Evolutionary conservation across 225 moss, liverwort and hornwort genomes (phyloP), one percentile per base, ranked within the genome.

Genomic region (Physcomitrellopsis africana): DNA sequence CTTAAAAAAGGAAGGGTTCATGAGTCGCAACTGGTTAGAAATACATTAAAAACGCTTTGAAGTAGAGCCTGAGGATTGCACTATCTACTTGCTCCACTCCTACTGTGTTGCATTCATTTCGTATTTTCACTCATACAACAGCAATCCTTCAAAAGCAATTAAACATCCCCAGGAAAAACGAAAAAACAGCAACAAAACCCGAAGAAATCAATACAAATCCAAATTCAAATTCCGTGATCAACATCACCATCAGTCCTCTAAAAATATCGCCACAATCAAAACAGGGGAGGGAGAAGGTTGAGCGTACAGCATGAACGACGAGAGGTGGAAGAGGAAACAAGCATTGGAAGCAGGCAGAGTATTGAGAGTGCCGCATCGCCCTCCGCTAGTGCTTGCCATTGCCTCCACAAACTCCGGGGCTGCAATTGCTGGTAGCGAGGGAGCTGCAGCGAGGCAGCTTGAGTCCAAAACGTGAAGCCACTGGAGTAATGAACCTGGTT

Each of bases 311-410:
- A 81, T 48, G 72, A 77, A 87, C 19, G 70, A 79, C 56, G 74
- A 15, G 32, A 81, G 84, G 32, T 84, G 81, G 57, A 87, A 81
- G 12, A 74, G 13, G 63, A 87, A 87, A 61, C 75, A 74, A 29
- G 69, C 29, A 59, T 81, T 76, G 47, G 76, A 77, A 12, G 79
- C 59, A 9, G 70, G 65, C 42, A 32, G 10, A 3, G 9, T n/a
- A 43, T 57, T 41, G 10, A 15, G 17, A n/a, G n/a, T n/a, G 67
- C 22, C 67, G 3, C 5, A 20, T 15, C 42, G 73, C 29, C 73
- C 76, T 9, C 65, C 62, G 62, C 79, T 68, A 43, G 41, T 52
- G 51, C 22, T 82, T 8, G 74, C 78, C 82, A 74, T 78, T 29
- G 55, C n/a, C 46, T 24, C 16, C 51, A 22, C 59, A 11, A 68